Percentiles rank a stretch among this genome's conserved stretches.
Evolutionary conservation across 2,329 filamentous ascomycete genomes (phyloP).

Genomic region (Ascochyta rabiei): DNA sequence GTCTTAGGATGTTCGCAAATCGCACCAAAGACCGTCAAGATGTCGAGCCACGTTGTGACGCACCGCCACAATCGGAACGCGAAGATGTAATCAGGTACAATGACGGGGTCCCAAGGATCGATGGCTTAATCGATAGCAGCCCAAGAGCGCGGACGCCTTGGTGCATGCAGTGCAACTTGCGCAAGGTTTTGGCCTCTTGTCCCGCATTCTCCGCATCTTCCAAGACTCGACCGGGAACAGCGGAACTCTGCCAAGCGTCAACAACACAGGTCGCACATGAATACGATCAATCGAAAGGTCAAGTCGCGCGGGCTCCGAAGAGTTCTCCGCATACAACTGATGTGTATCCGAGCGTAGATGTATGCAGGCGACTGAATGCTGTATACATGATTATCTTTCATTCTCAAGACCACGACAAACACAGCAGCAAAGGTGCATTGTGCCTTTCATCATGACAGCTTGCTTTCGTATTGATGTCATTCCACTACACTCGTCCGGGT

Average conservation of each 20-base stretch:
- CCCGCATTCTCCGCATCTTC: conserved; percentile 12
- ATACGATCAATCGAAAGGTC: neutral
- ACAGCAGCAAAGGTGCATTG: no score
- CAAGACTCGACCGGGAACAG: conserved; percentile 13
- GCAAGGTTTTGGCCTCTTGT: conserved; percentile 2
- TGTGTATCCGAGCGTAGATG: neutral
- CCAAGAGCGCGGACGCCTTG: conserved; percentile 10
- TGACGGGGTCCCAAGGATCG: neutral
- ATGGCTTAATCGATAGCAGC: neutral
- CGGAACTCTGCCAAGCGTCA: conserved; percentile 16
- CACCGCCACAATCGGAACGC: conserved; percentile 7
- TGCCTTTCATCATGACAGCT: neutral
- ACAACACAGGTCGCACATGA: conserved; percentile 2
- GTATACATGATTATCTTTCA: no score
- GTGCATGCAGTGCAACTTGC: conserved; percentile 2
- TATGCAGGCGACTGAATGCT: no score
- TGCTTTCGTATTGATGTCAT: neutral
- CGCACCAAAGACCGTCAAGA: neutral
- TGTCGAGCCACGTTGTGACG: neutral
- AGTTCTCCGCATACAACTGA: neutral
- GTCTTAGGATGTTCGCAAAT: no score
- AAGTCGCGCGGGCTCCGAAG: neutral
- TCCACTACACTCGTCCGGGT: neutral
- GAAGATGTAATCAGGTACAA: neutral
- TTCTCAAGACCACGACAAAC: neutral